Evolutionary conservation across 495 filamentous ascomycete genomes (phyloP).

Genomic region (Pseudomonodictys pantanalensis): DNA sequence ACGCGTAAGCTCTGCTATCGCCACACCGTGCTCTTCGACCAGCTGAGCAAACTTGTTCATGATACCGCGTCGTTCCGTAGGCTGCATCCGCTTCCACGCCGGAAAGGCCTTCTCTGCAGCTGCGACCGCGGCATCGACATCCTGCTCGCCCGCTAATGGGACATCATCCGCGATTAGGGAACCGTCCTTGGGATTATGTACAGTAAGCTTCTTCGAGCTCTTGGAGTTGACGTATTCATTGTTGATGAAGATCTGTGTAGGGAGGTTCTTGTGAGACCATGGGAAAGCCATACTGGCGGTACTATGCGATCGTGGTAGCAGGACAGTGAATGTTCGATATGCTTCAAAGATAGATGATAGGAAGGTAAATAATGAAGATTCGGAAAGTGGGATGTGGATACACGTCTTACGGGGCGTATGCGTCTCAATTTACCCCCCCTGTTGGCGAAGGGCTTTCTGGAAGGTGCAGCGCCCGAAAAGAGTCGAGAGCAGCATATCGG

Average conservation of each 20-base stretch:
- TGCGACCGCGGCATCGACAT: conserved; percentile 41
- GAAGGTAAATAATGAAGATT: neutral
- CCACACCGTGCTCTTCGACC: conserved; percentile 39
- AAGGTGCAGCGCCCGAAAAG: too few species aligned
- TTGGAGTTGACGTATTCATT: conserved; percentile 49
- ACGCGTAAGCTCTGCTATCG: conserved; percentile 40
- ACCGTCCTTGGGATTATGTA: conserved; percentile 44
- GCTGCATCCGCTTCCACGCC: conserved; percentile 35
- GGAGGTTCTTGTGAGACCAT: conserved; percentile 40
- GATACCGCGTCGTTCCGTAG: conserved; percentile 36
- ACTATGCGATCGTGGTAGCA: neutral
- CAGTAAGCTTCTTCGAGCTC: conserved; percentile 41
- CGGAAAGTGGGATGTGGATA: too few species aligned
- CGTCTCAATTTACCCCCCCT: too few species aligned
- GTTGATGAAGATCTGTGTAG: conserved; percentile 48
- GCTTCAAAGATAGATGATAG: too few species aligned
- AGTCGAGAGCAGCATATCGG: too few species aligned
- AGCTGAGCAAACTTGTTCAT: conserved; percentile 45
- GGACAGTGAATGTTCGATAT: neutral
- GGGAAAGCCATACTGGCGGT: conserved; percentile 32
- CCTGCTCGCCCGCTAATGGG: conserved; percentile 35
- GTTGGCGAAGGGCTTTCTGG: too few species aligned
- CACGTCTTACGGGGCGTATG: too few species aligned
- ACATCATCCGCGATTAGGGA: conserved; percentile 41
- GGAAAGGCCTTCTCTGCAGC: conserved; percentile 40